Base-by-base conservation (phyloP, 768 basidiomycete species). In the Cystobasidium ongulense region DNA sequence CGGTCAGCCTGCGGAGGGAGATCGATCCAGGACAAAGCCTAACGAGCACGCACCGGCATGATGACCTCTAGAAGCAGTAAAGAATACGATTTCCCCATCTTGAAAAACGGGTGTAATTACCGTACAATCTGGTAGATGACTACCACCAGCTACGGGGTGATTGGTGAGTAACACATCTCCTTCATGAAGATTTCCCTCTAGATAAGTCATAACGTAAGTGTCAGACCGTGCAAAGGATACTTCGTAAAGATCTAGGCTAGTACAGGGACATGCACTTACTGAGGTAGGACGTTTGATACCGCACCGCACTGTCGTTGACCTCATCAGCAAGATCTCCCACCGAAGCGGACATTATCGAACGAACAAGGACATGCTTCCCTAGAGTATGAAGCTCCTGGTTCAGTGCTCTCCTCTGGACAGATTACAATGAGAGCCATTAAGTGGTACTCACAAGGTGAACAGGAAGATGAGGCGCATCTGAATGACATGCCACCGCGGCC, bases 51-150 rank as follows among this genome's bases (percentile, higher is more conserved):
- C 21, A 67, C 65, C 76, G 5, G 71, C 74, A 61, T 75, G 74
- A 68, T 75, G 74, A 18, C 74, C 74, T 39, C 74, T 57, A n/a
- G 92, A 92, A 18, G 94, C 94, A 1, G 72, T 77, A 59, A 78
- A 79, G 76, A 79, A 79, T 65, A 80, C 65, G 29, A 80, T 72
- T 27, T 85, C 82, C 18, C 84, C 78, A 72, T 87, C 43, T 23
- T 73, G 77, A 81, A 97, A 96, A 29, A 95, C 93, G 21, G 94
- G 94, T 0, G 90, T 92, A 81, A 96, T 94, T 27, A 95, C 85
- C 7, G 94, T 97, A 71, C 95, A 91, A 81, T 96, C 94, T 0
- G 89, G 89, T 39, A 91, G 82, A 78, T 90, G 89, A n/a, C 41
- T 46, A 35, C 68, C 74, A 46, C 67, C 73, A 43, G 70, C 75